Percentiles rank a stretch among this genome's conserved stretches.
These are phyloP conservation scores for Suillus alpinus DNA, from an alignment of 768 basidiomycete species.

Conservation along the genomic window DNA sequence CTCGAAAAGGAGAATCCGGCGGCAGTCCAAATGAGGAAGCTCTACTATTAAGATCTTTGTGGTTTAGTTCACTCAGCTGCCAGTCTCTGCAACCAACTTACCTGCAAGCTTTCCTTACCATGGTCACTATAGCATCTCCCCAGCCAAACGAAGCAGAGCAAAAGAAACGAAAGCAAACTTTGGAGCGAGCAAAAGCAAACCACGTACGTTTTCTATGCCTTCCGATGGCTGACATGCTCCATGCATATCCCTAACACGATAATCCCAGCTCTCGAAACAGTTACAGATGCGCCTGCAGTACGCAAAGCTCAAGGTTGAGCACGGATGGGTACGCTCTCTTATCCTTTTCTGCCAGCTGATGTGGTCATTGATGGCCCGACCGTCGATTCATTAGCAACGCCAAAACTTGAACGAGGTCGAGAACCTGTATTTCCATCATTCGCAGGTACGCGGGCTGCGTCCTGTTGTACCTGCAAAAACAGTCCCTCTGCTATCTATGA, in stretches of 20 bases:
- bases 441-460: slow-evolving; percentile 42
- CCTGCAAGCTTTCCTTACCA: slow-evolving; percentile 12
- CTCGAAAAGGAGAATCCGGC: background rate
- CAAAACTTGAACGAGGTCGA: slow-evolving; percentile 81
- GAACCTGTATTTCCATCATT: slow-evolving; percentile 77
- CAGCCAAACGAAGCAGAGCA: slow-evolving; percentile 29
- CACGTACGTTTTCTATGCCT: slow-evolving; percentile 42
- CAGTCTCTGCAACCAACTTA: background rate
- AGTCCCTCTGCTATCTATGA: slow-evolving; percentile 8
- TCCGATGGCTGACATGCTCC: background rate
- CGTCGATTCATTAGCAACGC: slow-evolving; percentile 54
- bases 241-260: background rate
- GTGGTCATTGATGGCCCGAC: background rate
- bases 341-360: background rate
- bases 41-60: slow-evolving; percentile 1
- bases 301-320: slow-evolving; percentile 74
- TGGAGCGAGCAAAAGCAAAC: slow-evolving; percentile 55
- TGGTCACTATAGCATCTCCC: slow-evolving; percentile 18
- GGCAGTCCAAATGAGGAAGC: slow-evolving; percentile 1
- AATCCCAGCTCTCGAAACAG: slow-evolving; percentile 60
- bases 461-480: slow-evolving; percentile 16
- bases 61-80: background rate
- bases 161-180: slow-evolving; percentile 45
- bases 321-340: slow-evolving; percentile 64
- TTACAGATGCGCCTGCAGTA: slow-evolving; percentile 74